Conservation (phyloP, 768 basidiomycete genomes). For the Leccinum broughii region DNA sequence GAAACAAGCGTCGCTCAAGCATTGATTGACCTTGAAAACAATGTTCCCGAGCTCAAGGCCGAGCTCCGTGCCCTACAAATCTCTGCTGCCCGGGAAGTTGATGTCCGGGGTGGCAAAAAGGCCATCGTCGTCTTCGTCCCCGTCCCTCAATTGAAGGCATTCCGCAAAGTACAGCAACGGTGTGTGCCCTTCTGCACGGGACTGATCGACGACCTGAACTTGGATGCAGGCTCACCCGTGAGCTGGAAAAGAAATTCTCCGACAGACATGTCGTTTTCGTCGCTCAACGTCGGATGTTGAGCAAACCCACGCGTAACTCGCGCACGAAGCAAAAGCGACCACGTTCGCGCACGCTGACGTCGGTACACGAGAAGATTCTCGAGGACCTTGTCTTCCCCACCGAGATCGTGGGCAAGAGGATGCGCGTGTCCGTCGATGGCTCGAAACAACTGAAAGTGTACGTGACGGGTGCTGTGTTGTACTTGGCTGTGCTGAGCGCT, state of each 20-base stretch:
- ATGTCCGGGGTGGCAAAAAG: slow-evolving; percentile 99
- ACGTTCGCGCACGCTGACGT: slow-evolving; percentile 93
- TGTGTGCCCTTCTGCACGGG: slow-evolving; percentile 31
- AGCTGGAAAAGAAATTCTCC: slow-evolving; percentile 99
- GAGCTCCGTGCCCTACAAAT: slow-evolving; percentile 97
- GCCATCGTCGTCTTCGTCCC: slow-evolving; percentile 99
- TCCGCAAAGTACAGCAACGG: slow-evolving; percentile 98
- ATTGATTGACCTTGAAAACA: slow-evolving; percentile 95
- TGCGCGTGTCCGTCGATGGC: slow-evolving; percentile 90
- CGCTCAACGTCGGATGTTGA: slow-evolving; percentile 97
- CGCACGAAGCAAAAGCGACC: slow-evolving; percentile 96
- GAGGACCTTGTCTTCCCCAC: slow-evolving; percentile 99
- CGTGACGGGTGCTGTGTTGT: slow-evolving; percentile 38
- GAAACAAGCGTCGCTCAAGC: slow-evolving; percentile 94
- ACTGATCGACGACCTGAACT: slow-evolving; percentile 9
- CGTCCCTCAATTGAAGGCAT: slow-evolving; percentile 95
- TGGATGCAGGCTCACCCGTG: slow-evolving; percentile 83
- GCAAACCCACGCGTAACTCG: slow-evolving; percentile 93
- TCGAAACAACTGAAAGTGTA: slow-evolving; percentile 98
- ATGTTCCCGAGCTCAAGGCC: slow-evolving; percentile 95
- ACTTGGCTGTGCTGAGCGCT: slow-evolving; percentile 17
- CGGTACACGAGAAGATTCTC: slow-evolving; percentile 96
- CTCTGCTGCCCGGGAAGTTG: slow-evolving; percentile 97
- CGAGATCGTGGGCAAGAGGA: slow-evolving; percentile 98
- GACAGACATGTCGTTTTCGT: slow-evolving; percentile 99